Evolutionary conservation across 257 asterid species (phyloP), one percentile per base, ranked within the genome.

Genomic region (Craterostigma plantagineum): DNA sequence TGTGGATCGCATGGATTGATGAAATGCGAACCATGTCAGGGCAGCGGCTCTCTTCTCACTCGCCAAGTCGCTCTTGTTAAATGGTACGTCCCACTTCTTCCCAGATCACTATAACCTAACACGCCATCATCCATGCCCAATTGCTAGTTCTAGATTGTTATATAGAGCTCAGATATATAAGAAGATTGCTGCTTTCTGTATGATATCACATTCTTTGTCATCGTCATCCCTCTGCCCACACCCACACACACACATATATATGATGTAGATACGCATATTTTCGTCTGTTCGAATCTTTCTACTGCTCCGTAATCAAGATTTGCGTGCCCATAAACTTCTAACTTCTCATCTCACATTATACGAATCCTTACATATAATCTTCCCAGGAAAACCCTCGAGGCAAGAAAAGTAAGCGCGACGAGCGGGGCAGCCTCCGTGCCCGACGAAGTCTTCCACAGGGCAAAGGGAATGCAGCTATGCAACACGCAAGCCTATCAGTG

Each of bases 401-500:
- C 91, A 36, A 69, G 84, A 49, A 83, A 79, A 73, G 95, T 90
- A 8, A 75, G 79, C 18, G 91, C 96, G 35, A 68, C 86, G 0
- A 80, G 76, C 37, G 95, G 95, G 51, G 94, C 96, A 46, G 93
- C 82, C 8, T 90, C 99, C 4, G 99, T 90, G 46, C 99, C 95
- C 10, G 99, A 83, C 14, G 92, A 77, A 0, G 92, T 90, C 13
- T 90, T 83, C 67, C 92, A 79, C 76, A 55, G 77, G 57, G 99
- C 95, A 34, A 77, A 79, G 66, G 99, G 99, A 14, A 75, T 76
- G 36, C 95, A 83, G 70, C 50, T 90, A 65, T 83, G 81, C 91
- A 90, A 83, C 46, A 79, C 79, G 16, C 99, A 90, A 48, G 95
- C 94, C 7, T 65, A 83, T 62, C 92, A 79, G 44, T 90, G 95